Conservation (phyloP, 1,284 basidiomycete species). For the Singerocomus inundabilis region DNA sequence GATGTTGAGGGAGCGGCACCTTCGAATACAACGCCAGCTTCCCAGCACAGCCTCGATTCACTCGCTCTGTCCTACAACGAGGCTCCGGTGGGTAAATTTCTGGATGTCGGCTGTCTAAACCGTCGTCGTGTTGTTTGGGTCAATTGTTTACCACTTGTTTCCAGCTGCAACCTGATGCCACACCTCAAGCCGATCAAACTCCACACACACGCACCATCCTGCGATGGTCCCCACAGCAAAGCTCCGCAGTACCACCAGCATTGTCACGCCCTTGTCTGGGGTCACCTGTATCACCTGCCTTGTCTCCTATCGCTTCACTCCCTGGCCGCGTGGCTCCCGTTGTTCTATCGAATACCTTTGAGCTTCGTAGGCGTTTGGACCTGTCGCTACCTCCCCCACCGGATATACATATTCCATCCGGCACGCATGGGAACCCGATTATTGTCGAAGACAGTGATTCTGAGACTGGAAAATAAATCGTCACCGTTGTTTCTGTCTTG, state of each 20-base stretch:
- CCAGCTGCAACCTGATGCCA: conserved; percentile 9
- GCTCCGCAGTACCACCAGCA: neutral
- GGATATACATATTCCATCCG: conserved; percentile 3
- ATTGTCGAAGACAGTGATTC: conserved; percentile 24
- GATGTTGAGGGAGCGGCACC: conserved; percentile 1
- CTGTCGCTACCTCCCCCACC: conserved; percentile 2
- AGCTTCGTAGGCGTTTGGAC: conserved; percentile 3
- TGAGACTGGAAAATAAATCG: conserved; percentile 1
- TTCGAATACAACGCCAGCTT: neutral
- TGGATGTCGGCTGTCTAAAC: neutral
- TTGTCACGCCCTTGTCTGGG: neutral
- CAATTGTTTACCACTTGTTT: conserved; percentile 2
- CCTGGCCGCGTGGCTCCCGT: neutral
- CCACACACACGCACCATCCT: neutral
- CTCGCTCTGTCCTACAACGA: neutral
- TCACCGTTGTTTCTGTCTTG: neutral
- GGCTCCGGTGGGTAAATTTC: conserved; percentile 16
- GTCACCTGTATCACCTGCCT: neutral
- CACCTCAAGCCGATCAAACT: conserved; percentile 1
- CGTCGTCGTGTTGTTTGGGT: conserved; percentile 1
- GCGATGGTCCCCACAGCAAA: conserved; percentile 2
- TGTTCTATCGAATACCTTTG: neutral
- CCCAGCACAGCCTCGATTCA: neutral
- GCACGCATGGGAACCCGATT: conserved; percentile 24
- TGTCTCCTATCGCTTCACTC: neutral